phyloP scores from a whole-genome alignment of 768 basidiomycete species.

The Mycena amicta region DNA sequence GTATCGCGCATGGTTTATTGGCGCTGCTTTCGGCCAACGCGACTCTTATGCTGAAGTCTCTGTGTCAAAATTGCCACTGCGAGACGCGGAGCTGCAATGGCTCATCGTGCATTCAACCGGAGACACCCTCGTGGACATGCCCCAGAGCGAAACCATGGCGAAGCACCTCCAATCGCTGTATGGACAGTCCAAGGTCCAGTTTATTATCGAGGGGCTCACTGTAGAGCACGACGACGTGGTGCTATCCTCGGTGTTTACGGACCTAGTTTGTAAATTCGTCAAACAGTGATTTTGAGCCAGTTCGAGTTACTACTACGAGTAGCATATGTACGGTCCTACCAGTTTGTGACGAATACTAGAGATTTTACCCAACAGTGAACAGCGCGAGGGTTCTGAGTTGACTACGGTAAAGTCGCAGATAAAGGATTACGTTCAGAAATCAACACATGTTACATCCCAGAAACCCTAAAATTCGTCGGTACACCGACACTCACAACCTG shows the following conservation, averaged over 20 bases:
- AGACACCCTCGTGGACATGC: conserved; percentile 65
- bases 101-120: conserved; percentile 73
- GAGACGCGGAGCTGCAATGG: conserved; percentile 55
- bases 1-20: conserved; percentile 75
- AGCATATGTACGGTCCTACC: no score
- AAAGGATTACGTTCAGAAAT: no score
- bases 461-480: conserved; percentile 63
- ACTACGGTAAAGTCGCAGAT: no score
- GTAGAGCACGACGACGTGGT: conserved; percentile 62
- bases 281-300: no score
- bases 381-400: no score
- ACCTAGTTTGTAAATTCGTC: neutral
- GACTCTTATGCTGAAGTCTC: conserved; percentile 54
- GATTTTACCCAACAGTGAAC: no score
- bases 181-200: conserved; percentile 26
- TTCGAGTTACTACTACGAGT: no score
- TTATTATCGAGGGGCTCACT: conserved; percentile 43
- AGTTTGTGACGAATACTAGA: no score
- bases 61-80: conserved; percentile 42
- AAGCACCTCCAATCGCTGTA: conserved; percentile 49
- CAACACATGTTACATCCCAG: no score
- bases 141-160: conserved; percentile 65
- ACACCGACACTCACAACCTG: conserved; percentile 74
- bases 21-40: conserved; percentile 56
- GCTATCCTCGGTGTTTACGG: conserved; percentile 1